These are phyloP conservation scores for Fusarium verrucosum DNA, from an alignment of 2,329 filamentous ascomycete species.

Conservation along the genomic window DNA sequence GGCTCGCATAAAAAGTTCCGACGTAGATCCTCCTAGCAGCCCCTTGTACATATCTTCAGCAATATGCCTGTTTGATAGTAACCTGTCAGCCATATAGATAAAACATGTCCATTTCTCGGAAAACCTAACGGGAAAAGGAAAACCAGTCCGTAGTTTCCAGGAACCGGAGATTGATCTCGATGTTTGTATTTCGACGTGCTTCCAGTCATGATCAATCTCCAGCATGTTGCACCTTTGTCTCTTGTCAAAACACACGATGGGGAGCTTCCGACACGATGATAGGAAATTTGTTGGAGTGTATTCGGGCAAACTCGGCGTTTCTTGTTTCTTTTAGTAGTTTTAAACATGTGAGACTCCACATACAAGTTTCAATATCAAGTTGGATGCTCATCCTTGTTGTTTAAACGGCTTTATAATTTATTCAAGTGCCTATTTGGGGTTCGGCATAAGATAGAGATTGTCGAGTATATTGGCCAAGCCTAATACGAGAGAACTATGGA, in stretches of 20 bases:
- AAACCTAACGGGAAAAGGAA: not conserved
- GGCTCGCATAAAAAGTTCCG: constrained; percentile 18
- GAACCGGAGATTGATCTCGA: not conserved
- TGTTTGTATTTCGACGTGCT: not conserved
- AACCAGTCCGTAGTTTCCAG: not conserved
- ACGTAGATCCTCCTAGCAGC: constrained; percentile 3
- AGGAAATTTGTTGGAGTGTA: constrained; percentile 10
- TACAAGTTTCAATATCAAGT: not conserved
- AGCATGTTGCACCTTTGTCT: not conserved
- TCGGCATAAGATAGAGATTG: too few species aligned
- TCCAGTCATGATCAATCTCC: too few species aligned
- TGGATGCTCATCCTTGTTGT: not conserved
- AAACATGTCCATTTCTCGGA: not conserved
- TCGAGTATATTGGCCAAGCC: too few species aligned
- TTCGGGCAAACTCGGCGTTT: constrained; percentile 15
- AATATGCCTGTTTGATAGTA: constrained; percentile 1
- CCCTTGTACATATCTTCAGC: not conserved
- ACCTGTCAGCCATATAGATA: not conserved
- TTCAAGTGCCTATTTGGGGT: too few species aligned
- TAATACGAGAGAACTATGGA: too few species aligned
- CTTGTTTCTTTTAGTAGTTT: constrained; percentile 1
- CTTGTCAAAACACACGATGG: not conserved
- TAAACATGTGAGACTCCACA: too few species aligned
- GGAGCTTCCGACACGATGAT: not conserved
- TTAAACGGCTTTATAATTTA: not conserved